Conservation (phyloP, 805 yeast species). For the Candida khao-thaluensis region DNA sequence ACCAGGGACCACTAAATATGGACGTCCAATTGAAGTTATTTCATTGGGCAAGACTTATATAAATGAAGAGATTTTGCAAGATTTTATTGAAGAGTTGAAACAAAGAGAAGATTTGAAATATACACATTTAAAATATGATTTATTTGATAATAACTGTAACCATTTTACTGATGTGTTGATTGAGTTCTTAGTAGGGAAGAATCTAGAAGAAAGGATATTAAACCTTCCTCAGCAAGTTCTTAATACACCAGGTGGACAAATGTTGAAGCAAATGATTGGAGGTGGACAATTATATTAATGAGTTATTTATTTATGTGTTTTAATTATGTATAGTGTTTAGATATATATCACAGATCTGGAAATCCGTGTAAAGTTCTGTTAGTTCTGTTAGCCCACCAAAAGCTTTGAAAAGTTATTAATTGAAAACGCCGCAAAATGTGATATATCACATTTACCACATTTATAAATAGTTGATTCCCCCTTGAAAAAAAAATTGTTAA, state of each 20-base stretch:
- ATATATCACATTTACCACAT: slow-evolving; percentile 7
- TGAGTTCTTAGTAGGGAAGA: slow-evolving; percentile 56
- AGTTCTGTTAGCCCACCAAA: too few relatives aligned
- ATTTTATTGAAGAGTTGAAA: slow-evolving; percentile 50
- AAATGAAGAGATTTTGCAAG: slow-evolving; percentile 51
- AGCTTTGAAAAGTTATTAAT: too few relatives aligned
- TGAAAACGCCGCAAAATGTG: slow-evolving; percentile 2
- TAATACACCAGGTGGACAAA: slow-evolving; percentile 34
- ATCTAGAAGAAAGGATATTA: slow-evolving; percentile 52
- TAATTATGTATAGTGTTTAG: neutral
- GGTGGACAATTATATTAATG: slow-evolving; percentile 9
- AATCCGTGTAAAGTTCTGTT: too few relatives aligned
- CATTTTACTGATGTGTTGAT: slow-evolving; percentile 59
- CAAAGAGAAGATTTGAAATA: slow-evolving; percentile 40
- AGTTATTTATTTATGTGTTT: neutral
- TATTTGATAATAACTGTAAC: slow-evolving; percentile 66
- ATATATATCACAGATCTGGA: too few relatives aligned
- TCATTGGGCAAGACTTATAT: slow-evolving; percentile 55
- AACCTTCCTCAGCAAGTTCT: slow-evolving; percentile 53
- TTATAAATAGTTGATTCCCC: neutral
- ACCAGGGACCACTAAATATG: slow-evolving; percentile 61
- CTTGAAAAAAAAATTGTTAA: neutral
- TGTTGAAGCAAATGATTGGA: slow-evolving; percentile 35
- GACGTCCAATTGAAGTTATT: slow-evolving; percentile 51
- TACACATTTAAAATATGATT: slow-evolving; percentile 49